Percentiles rank a stretch among this genome's conserved stretches.
Evolutionary conservation across 768 basidiomycete genomes (phyloP).

Genomic region (Lactarius sanguifluus): DNA sequence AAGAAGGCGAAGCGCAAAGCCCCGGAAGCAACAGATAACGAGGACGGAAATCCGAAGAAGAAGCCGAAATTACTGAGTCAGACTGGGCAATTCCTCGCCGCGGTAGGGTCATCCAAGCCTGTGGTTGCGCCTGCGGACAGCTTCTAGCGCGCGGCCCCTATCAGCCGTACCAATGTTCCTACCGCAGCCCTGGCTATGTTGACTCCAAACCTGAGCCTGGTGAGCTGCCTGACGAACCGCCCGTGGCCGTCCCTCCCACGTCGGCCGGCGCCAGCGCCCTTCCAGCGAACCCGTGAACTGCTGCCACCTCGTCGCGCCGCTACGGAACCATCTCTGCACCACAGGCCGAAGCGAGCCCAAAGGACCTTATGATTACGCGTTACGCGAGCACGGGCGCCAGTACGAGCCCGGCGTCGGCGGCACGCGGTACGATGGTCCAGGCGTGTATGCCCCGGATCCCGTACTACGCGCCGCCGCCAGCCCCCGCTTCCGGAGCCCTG

Average conservation of each 20-base stretch:
- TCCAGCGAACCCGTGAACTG: neutral
- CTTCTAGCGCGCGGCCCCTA: neutral
- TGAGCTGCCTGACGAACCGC: slow-evolving; percentile 15
- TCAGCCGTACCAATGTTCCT: neutral
- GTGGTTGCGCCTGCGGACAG: neutral
- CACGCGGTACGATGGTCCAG: slow-evolving; percentile 17
- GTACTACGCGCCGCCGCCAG: slow-evolving; percentile 21
- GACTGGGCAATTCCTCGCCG: slow-evolving; percentile 16
- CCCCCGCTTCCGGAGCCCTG: slow-evolving; percentile 20
- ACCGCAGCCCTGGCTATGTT: slow-evolving; percentile 31
- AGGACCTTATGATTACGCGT: neutral
- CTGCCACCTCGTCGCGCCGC: neutral
- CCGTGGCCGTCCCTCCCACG: neutral
- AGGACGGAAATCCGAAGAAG: slow-evolving; percentile 2
- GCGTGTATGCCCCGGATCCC: slow-evolving; percentile 19
- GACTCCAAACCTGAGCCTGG: slow-evolving; percentile 20
- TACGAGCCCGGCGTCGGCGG: slow-evolving; percentile 23
- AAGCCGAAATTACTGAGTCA: slow-evolving; percentile 15
- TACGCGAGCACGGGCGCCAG: slow-evolving; percentile 20
- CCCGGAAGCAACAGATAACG: slow-evolving; percentile 12
- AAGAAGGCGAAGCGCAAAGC: slow-evolving; percentile 30
- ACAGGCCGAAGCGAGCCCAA: neutral
- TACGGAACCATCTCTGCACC: neutral
- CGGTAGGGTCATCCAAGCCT: neutral
- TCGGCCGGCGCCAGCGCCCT: neutral